Evolutionary conservation across 202 grass and related monocot genomes (phyloP), one percentile per base, ranked within the genome.

Genomic region (Brachypodium distachyon): DNA sequence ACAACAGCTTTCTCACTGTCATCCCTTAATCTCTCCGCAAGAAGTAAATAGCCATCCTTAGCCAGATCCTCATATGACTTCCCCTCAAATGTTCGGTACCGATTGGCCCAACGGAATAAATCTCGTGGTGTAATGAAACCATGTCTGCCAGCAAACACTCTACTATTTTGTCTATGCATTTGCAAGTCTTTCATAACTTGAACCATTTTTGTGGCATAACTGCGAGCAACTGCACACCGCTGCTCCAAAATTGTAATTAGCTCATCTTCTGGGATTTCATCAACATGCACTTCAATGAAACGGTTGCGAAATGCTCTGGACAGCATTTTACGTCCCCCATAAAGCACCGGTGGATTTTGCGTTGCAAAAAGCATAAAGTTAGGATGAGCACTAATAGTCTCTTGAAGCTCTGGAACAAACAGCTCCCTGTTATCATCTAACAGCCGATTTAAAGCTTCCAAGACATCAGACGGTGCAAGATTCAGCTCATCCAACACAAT

Each of bases 401-500:
- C 88, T 65, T 97, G 94, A 81, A 94, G 81, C 74, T 97, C 94
- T 76, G 94, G 94, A 53, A 97, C 66, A 77, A 97, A 97, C 61
- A 97, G 76, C 72, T 97, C 88, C 82, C 94, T 89, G 65, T 97
- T 97, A 61, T 97, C 94, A 90, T 97, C 94, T 84, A 97, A 90
- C 48, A 97, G 72, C 21, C 94, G 53, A 70, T 97, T 97, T 81
- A 97, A 93, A 89, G 91, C 94, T 78, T 97, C 94, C 78, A 97
- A 81, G 29, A 97, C 94, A 86, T 97, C 94, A 52, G 94, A 94
- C 48, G 94, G 94, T 78, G 94, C 94, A 79, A 97, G 91, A 94
- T 97, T 97, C 61, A 97, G 80, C 83, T 97, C 94, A 77, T 97
- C 94, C 68, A 97, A 92, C 12, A 97, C 94, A 83, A 97, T 94